phyloP scores from a whole-genome alignment of 2,329 filamentous ascomycete species.

The Fusarium sp. region DNA sequence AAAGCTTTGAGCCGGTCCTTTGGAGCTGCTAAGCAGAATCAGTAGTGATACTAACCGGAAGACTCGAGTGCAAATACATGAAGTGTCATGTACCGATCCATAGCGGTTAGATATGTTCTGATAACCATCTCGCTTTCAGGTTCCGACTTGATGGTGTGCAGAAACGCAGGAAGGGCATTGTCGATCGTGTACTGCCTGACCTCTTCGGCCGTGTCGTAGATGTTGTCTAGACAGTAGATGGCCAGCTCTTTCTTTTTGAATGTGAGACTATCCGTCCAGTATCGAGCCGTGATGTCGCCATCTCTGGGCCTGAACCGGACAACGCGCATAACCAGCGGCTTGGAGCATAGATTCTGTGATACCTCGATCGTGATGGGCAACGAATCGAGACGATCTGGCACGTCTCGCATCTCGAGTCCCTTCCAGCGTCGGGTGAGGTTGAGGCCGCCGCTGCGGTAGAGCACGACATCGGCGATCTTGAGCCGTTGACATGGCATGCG shows the following conservation, averaged over 20 bases:
- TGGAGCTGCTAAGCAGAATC: slow-evolving; percentile 2
- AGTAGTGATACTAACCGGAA: background rate
- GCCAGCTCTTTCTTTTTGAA: slow-evolving; percentile 47
- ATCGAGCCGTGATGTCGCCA: slow-evolving; percentile 52
- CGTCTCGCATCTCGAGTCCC: slow-evolving; percentile 53
- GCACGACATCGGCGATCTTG: slow-evolving; percentile 53
- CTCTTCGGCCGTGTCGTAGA: slow-evolving; percentile 46
- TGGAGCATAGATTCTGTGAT: slow-evolving; percentile 49
- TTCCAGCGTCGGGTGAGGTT: slow-evolving; percentile 56
- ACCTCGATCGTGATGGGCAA: slow-evolving; percentile 50
- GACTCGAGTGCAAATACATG: slow-evolving; percentile 24
- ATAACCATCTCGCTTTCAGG: slow-evolving; percentile 23
- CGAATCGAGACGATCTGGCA: slow-evolving; percentile 48
- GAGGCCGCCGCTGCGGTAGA: slow-evolving; percentile 56
- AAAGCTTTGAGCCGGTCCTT: background rate
- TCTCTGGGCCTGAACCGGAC: slow-evolving; percentile 52
- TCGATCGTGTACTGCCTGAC: slow-evolving; percentile 51
- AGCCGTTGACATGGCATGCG: slow-evolving; percentile 55
- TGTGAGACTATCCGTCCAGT: slow-evolving; percentile 48
- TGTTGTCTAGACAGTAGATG: slow-evolving; percentile 53
- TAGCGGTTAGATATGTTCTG: slow-evolving; percentile 34
- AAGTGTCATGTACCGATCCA: slow-evolving; percentile 39
- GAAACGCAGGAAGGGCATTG: slow-evolving; percentile 43
- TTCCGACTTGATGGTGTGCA: slow-evolving; percentile 30
- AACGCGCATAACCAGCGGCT: slow-evolving; percentile 52